Base-by-base conservation (phyloP, 257 asterid species). In the Fraxinus quadrangulata region DNA sequence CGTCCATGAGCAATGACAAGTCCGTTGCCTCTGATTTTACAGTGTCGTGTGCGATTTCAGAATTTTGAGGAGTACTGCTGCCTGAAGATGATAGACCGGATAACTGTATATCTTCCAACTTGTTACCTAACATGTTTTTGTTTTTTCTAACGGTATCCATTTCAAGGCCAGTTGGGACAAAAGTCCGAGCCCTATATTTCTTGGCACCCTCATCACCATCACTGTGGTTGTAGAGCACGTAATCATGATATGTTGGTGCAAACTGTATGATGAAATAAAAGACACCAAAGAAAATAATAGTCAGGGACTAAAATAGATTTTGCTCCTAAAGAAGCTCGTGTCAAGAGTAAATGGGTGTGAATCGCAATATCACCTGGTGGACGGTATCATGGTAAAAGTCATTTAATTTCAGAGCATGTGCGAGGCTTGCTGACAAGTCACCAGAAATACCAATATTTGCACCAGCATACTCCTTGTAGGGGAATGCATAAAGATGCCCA, bases 161-260 rank as follows among this genome's bases (percentile, higher is more conserved):
- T 85, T 96, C 99, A 0, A 91, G 89, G 42, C 98, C 98, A 9
- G 97, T 96, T 14, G 98, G 99, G 70, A 96, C 98, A 75, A 93
- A 96, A 13, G 99, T 96, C 28, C 98, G 96, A 2, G 98, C 96
- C 78, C 97, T 88, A 73, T 92, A 96, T 89, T 93, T 96, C 30
- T 84, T 87, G 33, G 97, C 86, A 71, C 98, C 99, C 16, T 92
- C 97, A 33, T 92, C 97, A 40, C 97, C 96, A 17, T 96, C 99
- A 28, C 82, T 88, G 19, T 92, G 97, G 90, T 90, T 96, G 92
- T 93, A 93, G 77, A 96, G 92, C 73, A 96, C 98, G 70, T 96
- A 96, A 78, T 96, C 99, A 71, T 96, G 97, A 84, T 96, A 96
- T 67, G 99, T 92, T 37, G 99, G 98, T 51, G 98, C 99, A 83